Base-by-base conservation (phyloP, 306 rosid species). In the Rubus idaeus region DNA sequence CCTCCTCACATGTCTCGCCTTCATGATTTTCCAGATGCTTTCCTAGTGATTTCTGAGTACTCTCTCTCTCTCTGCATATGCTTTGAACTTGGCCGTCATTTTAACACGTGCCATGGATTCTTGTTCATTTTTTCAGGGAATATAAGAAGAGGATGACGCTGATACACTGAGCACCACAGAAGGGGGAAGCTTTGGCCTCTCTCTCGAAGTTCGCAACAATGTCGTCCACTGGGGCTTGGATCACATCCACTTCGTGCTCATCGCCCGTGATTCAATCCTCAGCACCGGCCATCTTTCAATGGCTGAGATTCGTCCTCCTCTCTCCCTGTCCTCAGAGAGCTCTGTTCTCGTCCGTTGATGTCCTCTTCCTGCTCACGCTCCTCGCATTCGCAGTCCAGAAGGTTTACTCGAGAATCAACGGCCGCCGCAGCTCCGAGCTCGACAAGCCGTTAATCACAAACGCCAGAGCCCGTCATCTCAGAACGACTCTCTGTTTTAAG, bases 251-350 rank as follows among this genome's bases (percentile, higher is more conserved):
- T 39, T 85, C 96, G 3, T 93, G 98, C 80, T 85, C 85, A 26
- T 56, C 91, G 18, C 65, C 86, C 6, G 79, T 51, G 73, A 73
- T 65, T 70, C 88, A 78, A 61, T 68, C 86, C 80, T 79, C 86
- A 23, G 11, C 73, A 71, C 47, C 91, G 76, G 49, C 78, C 49
- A 4, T 81, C 9, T 55, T 85, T 46, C 91, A 84, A 57, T 89
- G 95, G 96, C 84, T 94, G 41, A 77, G 88, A 82, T 92, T 91
- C 81, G 21, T 89, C 71, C 85, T 90, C 71, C 93, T 94, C 68
- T 86, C 95, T 5, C 97, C 98, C 37, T 94, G 98, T 68, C 92
- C 96, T 23, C 98, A 94, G 72, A 86, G 98, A 82, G 91, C 89
- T 78, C 76, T 94, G 20, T 67, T 85, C 3, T 88, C 97, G 47